These are phyloP conservation scores for Friedmanniomyces simplex DNA, from an alignment of 495 filamentous ascomycete genomes.

Conservation along the genomic window DNA sequence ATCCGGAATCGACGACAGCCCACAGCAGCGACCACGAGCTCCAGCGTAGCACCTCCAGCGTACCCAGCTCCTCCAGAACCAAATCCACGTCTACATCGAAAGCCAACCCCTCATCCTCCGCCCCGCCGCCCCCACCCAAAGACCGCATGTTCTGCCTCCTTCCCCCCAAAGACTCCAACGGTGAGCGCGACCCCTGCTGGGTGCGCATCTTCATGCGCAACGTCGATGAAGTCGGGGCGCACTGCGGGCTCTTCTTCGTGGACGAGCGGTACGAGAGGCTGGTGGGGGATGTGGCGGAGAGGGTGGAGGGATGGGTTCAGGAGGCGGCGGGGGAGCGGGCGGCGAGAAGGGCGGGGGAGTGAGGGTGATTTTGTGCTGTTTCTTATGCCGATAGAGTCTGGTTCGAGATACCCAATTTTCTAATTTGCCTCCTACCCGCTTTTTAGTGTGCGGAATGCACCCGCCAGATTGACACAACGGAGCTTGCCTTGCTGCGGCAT, in stretches of 20 bases:
- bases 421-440: no score
- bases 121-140: not conserved
- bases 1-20: no score
- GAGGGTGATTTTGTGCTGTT: no score
- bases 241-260: conserved; percentile 71
- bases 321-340: conserved; percentile 25
- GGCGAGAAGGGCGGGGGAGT: not conserved
- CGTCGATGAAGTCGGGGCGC: conserved; percentile 76
- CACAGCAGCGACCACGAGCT: not conserved
- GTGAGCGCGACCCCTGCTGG: conserved; percentile 56
- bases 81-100: not conserved
- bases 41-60: not conserved
- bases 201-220: conserved; percentile 65
- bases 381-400: no score
- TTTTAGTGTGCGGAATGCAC: no score
- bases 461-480: no score
- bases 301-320: conserved; percentile 64
- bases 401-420: no score
- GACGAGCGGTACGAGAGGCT: conserved; percentile 59
- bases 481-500: no score
- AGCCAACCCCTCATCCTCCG: not conserved
- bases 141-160: conserved; percentile 71
- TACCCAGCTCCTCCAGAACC: not conserved
- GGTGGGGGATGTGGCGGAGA: conserved; percentile 60
- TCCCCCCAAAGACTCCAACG: conserved; percentile 39